Conservation (phyloP, 768 basidiomycete species). For the Termitomyces heimii region DNA sequence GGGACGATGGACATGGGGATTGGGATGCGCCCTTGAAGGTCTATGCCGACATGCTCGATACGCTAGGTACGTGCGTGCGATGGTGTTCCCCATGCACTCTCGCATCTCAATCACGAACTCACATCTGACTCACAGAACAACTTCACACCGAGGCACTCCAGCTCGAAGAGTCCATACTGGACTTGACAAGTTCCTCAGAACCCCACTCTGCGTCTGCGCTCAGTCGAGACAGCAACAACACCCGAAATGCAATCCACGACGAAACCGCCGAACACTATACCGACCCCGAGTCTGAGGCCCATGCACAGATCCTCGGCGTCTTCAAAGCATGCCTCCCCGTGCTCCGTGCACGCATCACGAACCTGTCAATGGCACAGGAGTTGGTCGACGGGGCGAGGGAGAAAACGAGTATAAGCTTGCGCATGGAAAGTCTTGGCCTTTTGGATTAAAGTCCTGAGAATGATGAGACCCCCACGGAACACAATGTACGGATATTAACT, state of each 20-base stretch:
- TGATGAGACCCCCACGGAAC: neutral
- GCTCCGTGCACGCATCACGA: constrained; percentile 38
- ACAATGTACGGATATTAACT: neutral
- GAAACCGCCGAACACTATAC: neutral
- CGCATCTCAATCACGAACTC: neutral
- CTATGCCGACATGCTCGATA: constrained; percentile 37
- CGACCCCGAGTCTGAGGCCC: constrained; percentile 4
- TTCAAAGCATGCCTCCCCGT: constrained; percentile 44
- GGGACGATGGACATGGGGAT: constrained; percentile 10
- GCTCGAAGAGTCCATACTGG: constrained; percentile 21
- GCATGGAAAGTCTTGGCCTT: constrained; percentile 44
- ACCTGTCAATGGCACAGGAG: constrained; percentile 42
- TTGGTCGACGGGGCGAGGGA: constrained; percentile 45
- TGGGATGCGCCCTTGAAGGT: constrained; percentile 34
- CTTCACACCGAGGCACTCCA: constrained; percentile 17
- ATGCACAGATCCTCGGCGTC: constrained; percentile 34
- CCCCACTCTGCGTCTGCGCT: neutral
- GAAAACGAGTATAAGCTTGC: constrained; percentile 37
- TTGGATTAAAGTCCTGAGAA: neutral
- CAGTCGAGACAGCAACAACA: no score
- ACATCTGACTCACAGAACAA: constrained; percentile 12
- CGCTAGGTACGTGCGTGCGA: constrained; percentile 28
- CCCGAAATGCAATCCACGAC: neutral
- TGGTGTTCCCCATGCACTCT: neutral
- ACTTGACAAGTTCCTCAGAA: constrained; percentile 9